Conservation (phyloP, 1,284 basidiomycete genomes). For the Tremellales sp. region DNA sequence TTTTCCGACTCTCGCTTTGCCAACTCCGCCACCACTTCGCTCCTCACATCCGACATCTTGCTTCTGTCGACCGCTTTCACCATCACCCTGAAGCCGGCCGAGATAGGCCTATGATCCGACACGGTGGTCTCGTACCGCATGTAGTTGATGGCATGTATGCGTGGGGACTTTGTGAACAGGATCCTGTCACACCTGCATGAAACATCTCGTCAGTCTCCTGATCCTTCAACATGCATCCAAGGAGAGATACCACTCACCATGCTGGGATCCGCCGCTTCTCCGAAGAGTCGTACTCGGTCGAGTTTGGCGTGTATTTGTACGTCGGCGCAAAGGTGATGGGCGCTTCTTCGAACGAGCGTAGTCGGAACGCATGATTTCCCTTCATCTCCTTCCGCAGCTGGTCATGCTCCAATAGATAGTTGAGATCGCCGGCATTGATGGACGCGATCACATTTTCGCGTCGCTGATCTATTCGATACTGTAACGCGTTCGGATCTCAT, state of each 20-base stretch:
- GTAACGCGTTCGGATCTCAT: not conserved
- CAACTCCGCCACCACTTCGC: constrained; percentile 60
- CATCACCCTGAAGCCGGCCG: constrained; percentile 66
- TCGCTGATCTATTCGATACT: constrained; percentile 90
- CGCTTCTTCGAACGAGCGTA: constrained; percentile 79
- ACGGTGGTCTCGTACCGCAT: constrained; percentile 75
- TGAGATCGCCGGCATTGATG: constrained; percentile 62
- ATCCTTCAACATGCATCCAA: not conserved
- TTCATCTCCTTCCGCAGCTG: constrained; percentile 87
- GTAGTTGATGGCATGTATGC: constrained; percentile 65
- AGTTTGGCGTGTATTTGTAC: constrained; percentile 88
- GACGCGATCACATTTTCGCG: constrained; percentile 72
- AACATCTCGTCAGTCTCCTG: not conserved
- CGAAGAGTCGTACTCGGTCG: constrained; percentile 76
- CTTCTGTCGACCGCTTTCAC: constrained; percentile 68
- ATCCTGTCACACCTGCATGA: constrained; percentile 72
- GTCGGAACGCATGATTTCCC: constrained; percentile 75
- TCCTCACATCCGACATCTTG: constrained; percentile 56
- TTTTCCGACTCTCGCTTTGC: constrained; percentile 56
- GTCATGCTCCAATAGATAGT: constrained; percentile 69
- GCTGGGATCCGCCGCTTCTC: constrained; percentile 86
- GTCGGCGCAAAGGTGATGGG: constrained; percentile 80
- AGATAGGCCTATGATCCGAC: constrained; percentile 81
- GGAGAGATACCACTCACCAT: constrained; percentile 54
- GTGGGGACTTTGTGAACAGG: constrained; percentile 65